Base-by-base conservation (phyloP, 495 filamentous ascomycete genomes). In the Penicillium longicatenatum region DNA sequence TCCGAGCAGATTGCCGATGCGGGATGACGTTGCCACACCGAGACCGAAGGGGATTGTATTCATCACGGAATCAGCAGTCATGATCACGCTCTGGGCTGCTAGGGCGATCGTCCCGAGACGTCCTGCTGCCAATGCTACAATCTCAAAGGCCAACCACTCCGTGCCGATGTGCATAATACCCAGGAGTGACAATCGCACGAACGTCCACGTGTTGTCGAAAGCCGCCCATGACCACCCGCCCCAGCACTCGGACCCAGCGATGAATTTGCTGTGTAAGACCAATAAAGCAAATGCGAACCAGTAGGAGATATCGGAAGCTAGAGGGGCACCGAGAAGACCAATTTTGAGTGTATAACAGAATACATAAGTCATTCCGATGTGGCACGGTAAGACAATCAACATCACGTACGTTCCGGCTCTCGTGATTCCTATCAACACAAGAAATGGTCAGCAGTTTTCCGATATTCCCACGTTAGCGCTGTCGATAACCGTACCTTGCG, bases 71-170 rank as follows among this genome's bases (percentile, higher is more conserved):
- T 96, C 92, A 0, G 90, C 88, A 0, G 92, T 96, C 92, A 96
- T 96, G 72, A 96, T 93, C 37, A 97, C 92, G 56, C 86, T 89
- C 67, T 97, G 92, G 0, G 92, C 88, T 11, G 92, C 93, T 0
- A 96, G 79, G 0, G 92, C 79, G 37, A 94, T 86, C 0, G 89
- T 94, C 9, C 92, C 92, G 0, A 97, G 79, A 9, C 86, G 80
- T 6, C 92, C 92, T 4, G 92, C 93, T 3, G 87, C 92, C 0
- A 97, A 78, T 1, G 92, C 91, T 17, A 96, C 92, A 56, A 97
- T 95, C 73, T 96, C 92, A 63, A 95, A 96, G 0, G 92, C 92
- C 91, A 91, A 94, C 92, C 92, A 96, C 72, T 96, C 92, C 0
- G 90, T 95, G 10, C 92, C 92, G 24, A 96, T 89, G 63, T 96